These are phyloP conservation scores for Vitis hybrid DNA, from an alignment of 177 flowering plant genomes.

Conservation along the genomic window DNA sequence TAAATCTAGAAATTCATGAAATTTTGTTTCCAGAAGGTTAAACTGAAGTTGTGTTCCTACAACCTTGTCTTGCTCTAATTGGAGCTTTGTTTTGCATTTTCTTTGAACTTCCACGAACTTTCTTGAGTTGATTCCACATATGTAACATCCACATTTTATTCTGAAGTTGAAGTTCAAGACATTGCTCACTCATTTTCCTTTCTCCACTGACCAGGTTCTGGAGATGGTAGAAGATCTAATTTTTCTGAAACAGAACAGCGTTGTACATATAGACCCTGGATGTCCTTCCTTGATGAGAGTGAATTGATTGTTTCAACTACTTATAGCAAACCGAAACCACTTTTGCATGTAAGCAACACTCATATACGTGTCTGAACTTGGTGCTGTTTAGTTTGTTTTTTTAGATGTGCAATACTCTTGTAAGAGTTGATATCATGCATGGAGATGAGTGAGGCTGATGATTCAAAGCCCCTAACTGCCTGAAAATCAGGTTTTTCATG, in stretches of 20 bases:
- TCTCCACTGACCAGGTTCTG: slow-evolving; percentile 16
- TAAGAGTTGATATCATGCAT: too few relatives aligned
- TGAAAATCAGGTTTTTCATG: too few relatives aligned
- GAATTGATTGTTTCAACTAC: slow-evolving; percentile 26
- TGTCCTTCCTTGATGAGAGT: slow-evolving; percentile 17
- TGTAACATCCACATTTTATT: too few relatives aligned
- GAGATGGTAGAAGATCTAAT: slow-evolving; percentile 16
- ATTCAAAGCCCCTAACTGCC: too few relatives aligned
- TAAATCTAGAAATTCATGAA: not conserved
- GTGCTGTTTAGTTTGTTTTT: too few relatives aligned
- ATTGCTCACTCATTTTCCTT: slow-evolving; percentile 3
- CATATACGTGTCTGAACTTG: too few relatives aligned
- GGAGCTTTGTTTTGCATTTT: not conserved
- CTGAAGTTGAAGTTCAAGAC: not conserved
- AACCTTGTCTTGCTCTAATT: too few relatives aligned
- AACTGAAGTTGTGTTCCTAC: too few relatives aligned
- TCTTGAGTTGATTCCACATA: not conserved
- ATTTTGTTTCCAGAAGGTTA: too few relatives aligned
- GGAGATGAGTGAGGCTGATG: too few relatives aligned
- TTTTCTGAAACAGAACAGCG: slow-evolving; percentile 33
- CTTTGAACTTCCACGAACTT: not conserved
- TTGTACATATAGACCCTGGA: slow-evolving; percentile 35
- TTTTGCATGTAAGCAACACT: slow-evolving; percentile 38
- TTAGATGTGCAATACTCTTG: too few relatives aligned
- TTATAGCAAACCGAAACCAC: slow-evolving; percentile 22